phyloP scores from a whole-genome alignment of 805 yeast species.

The Candida oleophila region DNA sequence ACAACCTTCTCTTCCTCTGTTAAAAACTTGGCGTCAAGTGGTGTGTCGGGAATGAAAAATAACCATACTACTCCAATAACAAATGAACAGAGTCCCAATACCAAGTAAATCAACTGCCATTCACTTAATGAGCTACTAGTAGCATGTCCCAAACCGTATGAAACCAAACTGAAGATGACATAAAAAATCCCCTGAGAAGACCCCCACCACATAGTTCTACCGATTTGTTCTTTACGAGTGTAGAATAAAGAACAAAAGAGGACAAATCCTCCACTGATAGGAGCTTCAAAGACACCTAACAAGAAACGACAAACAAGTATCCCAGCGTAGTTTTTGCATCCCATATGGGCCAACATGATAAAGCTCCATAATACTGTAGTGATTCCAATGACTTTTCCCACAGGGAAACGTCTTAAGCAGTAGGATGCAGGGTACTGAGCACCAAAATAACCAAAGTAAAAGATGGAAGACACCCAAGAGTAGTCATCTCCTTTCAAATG shows the following conservation, averaged over 20 bases:
- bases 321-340: constrained; percentile 25
- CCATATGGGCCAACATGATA: constrained; percentile 14
- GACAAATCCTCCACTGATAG: constrained; percentile 25
- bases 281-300: constrained; percentile 29
- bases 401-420: background rate
- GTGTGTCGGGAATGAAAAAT: constrained; percentile 14
- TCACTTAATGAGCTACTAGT: constrained; percentile 13
- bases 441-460: background rate
- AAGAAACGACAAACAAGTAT: constrained; percentile 25
- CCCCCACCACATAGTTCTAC: constrained; percentile 16
- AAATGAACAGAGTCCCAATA: background rate
- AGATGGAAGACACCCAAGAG: background rate
- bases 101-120: constrained; percentile 13
- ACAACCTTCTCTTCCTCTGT: constrained; percentile 9
- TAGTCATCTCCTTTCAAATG: constrained; percentile 2
- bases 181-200: constrained; percentile 11
- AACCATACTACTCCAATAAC: constrained; percentile 9
- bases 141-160: constrained; percentile 25
- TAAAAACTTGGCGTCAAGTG: constrained; percentile 14
- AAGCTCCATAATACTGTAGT: constrained; percentile 7
- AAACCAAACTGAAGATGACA: constrained; percentile 14
- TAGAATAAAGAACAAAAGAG: constrained; percentile 26
- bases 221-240: constrained; percentile 25
- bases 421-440: background rate
- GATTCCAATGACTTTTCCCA: background rate